Evolutionary conservation across 2,329 filamentous ascomycete species (phyloP), one percentile per base, ranked within the genome.

Genomic region (Knoxdaviesia proteae): DNA sequence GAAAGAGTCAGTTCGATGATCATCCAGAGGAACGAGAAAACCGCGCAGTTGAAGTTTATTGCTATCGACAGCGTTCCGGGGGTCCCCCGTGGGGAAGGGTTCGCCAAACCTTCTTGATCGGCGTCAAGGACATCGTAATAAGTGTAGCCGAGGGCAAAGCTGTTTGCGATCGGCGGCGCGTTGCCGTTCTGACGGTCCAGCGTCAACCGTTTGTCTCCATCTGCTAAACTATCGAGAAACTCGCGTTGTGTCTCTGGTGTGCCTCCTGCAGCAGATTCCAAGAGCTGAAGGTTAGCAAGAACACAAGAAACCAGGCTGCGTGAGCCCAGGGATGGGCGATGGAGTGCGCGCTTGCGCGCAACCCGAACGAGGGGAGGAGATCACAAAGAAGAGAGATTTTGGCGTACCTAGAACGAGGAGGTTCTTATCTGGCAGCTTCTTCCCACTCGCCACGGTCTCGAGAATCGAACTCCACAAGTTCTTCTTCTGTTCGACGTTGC

Each of bases 381-480:
- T 20, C 20, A 20, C 20, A 20, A 20, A 20, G 20, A 20, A 20
- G 20, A 20, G 20, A 20, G 20, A 20, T 20, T 20, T 41, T 38
- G 34, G 44, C 68, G 49, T 68, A 84, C 84, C 86, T 56, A 94
- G 63, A 29, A 94, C 77, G 37, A 94, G 63, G 47, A 94, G 63
- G 57, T 87, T 92, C 71, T 94, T 94, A 62, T 94, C 84, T 5
- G 86, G 84, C 53, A 94, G 64, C 51, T 81, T 74, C 66, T 90
- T 92, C 50, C 83, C 84, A 60, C 82, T 93, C 52, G 87, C 84
- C 51, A 90, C 87, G 42, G 75, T 79, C 59, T 92, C 84, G 50
- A 94, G 69, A 80, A 94, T 84, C 38, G 84, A 86, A 47, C 81
- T 87, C 88, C 88, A 94, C 60, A 94, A 78, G 56, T 93, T 84